Evolutionary conservation across 2,329 filamentous ascomycete genomes (phyloP).

Genomic region (Fusarium oxysporum): DNA sequence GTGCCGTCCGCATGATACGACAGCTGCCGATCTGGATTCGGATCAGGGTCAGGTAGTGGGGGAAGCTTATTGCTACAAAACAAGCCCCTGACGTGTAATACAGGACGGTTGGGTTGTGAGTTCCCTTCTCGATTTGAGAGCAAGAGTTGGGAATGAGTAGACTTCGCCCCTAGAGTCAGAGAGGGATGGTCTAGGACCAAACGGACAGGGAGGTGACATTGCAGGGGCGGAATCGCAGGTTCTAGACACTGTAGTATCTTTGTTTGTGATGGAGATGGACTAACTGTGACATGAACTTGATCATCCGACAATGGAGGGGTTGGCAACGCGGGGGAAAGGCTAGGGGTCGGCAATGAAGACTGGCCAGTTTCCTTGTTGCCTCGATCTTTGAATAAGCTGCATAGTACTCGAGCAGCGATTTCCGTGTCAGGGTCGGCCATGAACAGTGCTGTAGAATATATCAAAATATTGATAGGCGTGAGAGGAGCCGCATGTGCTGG

Average conservation of each 20-base stretch:
- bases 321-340: neutral
- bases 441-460: neutral
- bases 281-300: neutral
- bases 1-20: neutral
- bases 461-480: neutral
- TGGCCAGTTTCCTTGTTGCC: neutral
- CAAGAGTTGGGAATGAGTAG: neutral
- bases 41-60: neutral
- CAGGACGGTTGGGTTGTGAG: neutral
- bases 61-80: neutral
- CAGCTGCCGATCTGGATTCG: neutral
- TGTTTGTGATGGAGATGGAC: neutral
- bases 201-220: neutral
- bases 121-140: neutral
- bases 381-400: neutral
- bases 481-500: neutral
- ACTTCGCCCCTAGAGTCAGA: neutral
- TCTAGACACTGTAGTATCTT: neutral
- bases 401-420: neutral
- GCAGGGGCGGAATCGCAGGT: neutral
- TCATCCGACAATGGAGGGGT: neutral
- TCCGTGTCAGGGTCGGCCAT: neutral
- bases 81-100: neutral
- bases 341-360: neutral
- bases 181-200: neutral